A percentile compares a stretch with the other conserved stretches of the same genome.
Evolutionary conservation across 2,329 filamentous ascomycete genomes (phyloP).

Genomic region (Phaeosphaeria sp.): DNA sequence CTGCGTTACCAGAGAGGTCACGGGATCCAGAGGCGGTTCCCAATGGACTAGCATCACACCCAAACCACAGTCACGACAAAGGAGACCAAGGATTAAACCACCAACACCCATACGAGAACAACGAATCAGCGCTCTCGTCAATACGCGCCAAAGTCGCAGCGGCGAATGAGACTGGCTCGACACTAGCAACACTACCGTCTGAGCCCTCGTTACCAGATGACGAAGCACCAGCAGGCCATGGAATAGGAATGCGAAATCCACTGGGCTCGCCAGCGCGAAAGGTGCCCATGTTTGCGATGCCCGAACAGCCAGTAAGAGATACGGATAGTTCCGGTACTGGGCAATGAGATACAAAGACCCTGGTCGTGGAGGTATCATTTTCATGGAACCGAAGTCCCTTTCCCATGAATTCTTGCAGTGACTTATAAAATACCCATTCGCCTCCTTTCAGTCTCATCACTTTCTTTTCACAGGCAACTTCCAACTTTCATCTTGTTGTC

Average conservation of each 20-base stretch:
- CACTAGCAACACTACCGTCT: slow-evolving; percentile 11
- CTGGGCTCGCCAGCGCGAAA: slow-evolving; percentile 39
- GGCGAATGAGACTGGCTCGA: slow-evolving; percentile 16
- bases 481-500: too few species aligned
- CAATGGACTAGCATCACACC: not conserved
- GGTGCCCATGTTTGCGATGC: slow-evolving; percentile 53
- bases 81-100: too few species aligned
- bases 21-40: not conserved
- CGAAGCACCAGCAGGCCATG: not conserved
- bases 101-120: slow-evolving; percentile 26
- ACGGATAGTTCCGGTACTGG: slow-evolving; percentile 38
- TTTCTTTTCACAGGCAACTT: too few species aligned
- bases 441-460: too few species aligned
- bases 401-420: too few species aligned
- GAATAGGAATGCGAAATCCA: slow-evolving; percentile 26
- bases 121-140: slow-evolving; percentile 29
- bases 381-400: too few species aligned
- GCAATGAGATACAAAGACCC: slow-evolving; percentile 9
- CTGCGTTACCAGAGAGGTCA: not conserved
- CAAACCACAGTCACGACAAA: not conserved
- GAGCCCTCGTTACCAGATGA: slow-evolving; percentile 7
- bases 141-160: slow-evolving; percentile 31
- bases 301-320: slow-evolving; percentile 50
- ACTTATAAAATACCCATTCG: too few species aligned
- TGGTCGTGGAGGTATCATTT: not conserved